Conservation (phyloP, 768 basidiomycete genomes). For the Termitomyces sp. region DNA sequence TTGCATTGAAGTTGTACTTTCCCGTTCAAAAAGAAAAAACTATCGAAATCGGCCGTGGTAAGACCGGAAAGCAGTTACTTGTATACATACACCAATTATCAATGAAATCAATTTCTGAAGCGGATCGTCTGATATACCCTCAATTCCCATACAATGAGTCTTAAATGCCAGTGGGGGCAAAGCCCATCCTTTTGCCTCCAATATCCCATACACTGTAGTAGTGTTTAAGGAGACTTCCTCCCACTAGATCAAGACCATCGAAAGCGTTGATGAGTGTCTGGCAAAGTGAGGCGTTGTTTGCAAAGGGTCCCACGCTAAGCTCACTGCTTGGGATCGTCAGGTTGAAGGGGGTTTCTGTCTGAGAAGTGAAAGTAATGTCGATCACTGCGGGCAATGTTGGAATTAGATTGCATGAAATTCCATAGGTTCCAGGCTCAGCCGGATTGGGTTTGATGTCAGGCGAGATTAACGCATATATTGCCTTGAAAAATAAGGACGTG, state of each 20-base stretch:
- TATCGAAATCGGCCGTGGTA: not conserved
- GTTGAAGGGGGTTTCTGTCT: constrained; percentile 42
- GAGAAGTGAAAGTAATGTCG: constrained; percentile 49
- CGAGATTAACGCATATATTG: constrained; percentile 55
- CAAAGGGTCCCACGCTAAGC: constrained; percentile 52
- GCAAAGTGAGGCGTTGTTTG: constrained; percentile 40
- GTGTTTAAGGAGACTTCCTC: constrained; percentile 53
- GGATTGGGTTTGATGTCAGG: constrained; percentile 46
- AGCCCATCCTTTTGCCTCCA: constrained; percentile 41
- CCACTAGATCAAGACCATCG: constrained; percentile 45
- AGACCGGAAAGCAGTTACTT: not conserved
- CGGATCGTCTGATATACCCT: not conserved
- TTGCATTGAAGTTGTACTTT: not conserved
- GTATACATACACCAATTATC: not conserved
- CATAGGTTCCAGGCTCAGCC: constrained; percentile 50
- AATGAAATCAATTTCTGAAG: not conserved
- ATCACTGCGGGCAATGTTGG: constrained; percentile 43
- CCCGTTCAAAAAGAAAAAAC: not conserved
- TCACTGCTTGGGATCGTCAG: constrained; percentile 53
- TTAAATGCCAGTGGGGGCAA: constrained; percentile 32
- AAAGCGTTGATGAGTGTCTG: constrained; percentile 59
- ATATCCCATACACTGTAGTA: constrained; percentile 59
- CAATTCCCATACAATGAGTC: not conserved
- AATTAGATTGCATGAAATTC: constrained; percentile 44
- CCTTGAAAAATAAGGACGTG: constrained; percentile 23